Base-by-base conservation (phyloP, 495 filamentous ascomycete species). In the Penicillium ochrochloron region DNA sequence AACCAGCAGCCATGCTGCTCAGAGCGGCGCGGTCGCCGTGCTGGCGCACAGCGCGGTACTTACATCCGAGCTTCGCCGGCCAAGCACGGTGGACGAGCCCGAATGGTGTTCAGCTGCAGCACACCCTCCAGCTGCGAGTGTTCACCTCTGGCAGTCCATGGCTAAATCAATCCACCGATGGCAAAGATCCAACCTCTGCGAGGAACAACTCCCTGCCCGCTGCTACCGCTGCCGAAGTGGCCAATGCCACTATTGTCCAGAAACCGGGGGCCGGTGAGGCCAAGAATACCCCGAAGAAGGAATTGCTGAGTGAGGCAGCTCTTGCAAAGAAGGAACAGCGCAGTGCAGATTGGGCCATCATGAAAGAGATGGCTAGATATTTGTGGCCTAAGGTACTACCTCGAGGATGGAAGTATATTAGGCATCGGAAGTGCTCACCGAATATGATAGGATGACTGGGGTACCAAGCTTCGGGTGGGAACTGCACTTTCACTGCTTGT, bases 341-440 rank as follows among this genome's bases (percentile, higher is more conserved):
- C 52, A 96, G 93, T 76, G 96, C 93, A 7, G 95, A 99, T 66
- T 98, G 96, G 95, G 93, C 92, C 8, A 99, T 99, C 52, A 94
- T 99, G 82, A 96, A 92, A 78, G 93, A 98, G 75, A 97, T 99
- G 94, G 87, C 90, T 48, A 88, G 86, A 60, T 99, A 99, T 75
- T 77, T 99, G n/a, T 99, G 95, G 95, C 95, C 95, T 33, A 97
- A 95, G 82, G 86, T 87, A 80, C 60, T 62, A 17, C 51, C 14
- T 46, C 19, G 12, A 27, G 2, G 31, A 15, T 31, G 33, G 42
- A 31, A 48, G 57, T 51, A 42, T 31, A 41, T 14, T 41, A 37
- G 23, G 15, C 29, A 37, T 61, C 29, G 41, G 55, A 55, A 60
- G 37, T 56, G 50, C 59, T 55, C 60, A 64, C 48, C 7, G 37